Evolutionary conservation across 257 asterid genomes (phyloP).

Genomic region (Gardenia jasminoides): DNA sequence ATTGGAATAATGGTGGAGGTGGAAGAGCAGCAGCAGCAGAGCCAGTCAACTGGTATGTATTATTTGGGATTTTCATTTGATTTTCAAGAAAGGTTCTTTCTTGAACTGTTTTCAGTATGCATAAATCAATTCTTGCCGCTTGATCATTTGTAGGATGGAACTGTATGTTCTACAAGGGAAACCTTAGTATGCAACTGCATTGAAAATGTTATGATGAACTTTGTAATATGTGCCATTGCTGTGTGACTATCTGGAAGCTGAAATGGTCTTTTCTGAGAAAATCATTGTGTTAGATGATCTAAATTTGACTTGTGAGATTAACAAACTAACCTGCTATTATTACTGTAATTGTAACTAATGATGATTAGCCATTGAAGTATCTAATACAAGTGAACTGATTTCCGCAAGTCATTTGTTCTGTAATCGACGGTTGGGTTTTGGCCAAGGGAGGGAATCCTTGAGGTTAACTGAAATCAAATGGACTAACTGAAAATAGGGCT

Average conservation of each 20-base stretch:
- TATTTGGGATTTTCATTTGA: no score
- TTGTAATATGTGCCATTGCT: neutral
- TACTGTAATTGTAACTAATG: neutral
- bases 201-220: neutral
- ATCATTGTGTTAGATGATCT: neutral
- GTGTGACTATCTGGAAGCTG: neutral
- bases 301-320: neutral
- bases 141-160: constrained; percentile 7
- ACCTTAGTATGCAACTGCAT: neutral
- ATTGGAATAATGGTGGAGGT: no score
- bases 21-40: no score
- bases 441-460: neutral
- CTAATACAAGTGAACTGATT: neutral
- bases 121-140: neutral
- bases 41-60: no score
- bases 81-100: no score
- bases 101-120: no score
- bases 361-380: neutral
- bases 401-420: neutral
- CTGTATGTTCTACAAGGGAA: neutral
- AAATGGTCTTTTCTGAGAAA: neutral
- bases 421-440: neutral
- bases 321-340: neutral
- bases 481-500: neutral
- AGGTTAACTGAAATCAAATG: neutral